phyloP scores from a whole-genome alignment of 2,329 filamentous ascomycete species.

The Ophiostoma novo-ulmi region DNA sequence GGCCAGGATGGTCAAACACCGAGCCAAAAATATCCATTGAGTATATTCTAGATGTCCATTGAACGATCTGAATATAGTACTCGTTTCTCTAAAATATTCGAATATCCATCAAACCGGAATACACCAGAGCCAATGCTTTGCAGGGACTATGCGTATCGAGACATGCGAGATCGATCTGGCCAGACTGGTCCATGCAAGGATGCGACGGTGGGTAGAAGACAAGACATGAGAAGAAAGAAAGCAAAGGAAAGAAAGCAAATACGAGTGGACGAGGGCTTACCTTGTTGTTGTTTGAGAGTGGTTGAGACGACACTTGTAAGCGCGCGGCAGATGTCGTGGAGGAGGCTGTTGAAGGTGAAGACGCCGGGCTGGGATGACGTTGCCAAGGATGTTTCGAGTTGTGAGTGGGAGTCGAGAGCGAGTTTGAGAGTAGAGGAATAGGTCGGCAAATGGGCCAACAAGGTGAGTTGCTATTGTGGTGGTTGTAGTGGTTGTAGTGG shows the following conservation, averaged over 20 bases:
- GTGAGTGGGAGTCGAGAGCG: not conserved
- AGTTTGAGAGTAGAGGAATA: not conserved
- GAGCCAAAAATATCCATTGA: not conserved
- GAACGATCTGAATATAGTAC: not conserved
- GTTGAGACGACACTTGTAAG: slow-evolving; percentile 12
- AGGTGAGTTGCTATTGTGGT: not conserved
- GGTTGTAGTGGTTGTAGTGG: not conserved
- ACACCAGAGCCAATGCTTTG: slow-evolving; percentile 12
- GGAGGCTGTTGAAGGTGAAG: not conserved
- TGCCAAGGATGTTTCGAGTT: slow-evolving; percentile 1
- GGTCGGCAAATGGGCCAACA: not conserved
- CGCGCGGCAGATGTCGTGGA: slow-evolving; percentile 8
- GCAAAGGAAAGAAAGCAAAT: not conserved
- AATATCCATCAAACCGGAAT: not conserved
- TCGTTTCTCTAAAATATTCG: not conserved
- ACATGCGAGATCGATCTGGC: slow-evolving; percentile 5
- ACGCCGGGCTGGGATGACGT: not conserved
- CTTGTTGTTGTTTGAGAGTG: not conserved
- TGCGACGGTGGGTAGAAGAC: not conserved
- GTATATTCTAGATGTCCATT: not conserved
- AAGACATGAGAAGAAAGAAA: not conserved
- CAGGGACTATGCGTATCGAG: not conserved
- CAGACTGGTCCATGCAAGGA: slow-evolving; percentile 1
- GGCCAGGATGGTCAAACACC: not conserved
- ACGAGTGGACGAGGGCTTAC: slow-evolving; percentile 4